phyloP scores from a whole-genome alignment of 225 moss, liverwort and hornwort genomes.

The Pseudoscleropodium purum region DNA sequence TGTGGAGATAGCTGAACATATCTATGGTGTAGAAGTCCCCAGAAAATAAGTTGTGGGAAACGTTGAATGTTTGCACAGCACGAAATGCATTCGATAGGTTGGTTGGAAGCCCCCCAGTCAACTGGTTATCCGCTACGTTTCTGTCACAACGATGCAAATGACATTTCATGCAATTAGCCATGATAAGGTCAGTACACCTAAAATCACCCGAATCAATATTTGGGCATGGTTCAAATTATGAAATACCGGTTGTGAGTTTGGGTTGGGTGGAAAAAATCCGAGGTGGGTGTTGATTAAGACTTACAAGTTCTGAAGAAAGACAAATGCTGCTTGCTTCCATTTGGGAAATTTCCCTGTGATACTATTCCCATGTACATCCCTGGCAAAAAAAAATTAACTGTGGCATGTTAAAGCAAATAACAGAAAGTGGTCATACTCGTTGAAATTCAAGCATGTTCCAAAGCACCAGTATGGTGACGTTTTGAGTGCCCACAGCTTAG shows the following conservation, averaged over 20 bases:
- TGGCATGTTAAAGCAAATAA: neutral
- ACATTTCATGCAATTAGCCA: neutral
- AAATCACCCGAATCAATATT: neutral
- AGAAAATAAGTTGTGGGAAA: neutral
- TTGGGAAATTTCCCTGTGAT: neutral
- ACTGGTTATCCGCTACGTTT: slow-evolving; percentile 6
- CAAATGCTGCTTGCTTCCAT: neutral
- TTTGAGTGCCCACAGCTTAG: neutral
- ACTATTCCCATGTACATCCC: slow-evolving; percentile 7
- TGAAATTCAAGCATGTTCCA: neutral
- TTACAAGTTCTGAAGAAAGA: slow-evolving; percentile 20
- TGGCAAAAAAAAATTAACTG: neutral
- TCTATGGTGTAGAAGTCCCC: accelerated
- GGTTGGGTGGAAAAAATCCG: neutral
- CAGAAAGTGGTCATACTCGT: neutral
- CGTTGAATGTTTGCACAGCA: neutral
- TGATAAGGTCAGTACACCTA: no score
- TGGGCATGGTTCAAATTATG: neutral
- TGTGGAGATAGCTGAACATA: neutral
- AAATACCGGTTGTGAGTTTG: neutral
- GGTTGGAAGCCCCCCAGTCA: neutral
- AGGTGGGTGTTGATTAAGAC: neutral
- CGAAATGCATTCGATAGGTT: neutral
- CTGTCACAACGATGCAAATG: neutral
- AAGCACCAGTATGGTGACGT: no score